Base-by-base conservation (phyloP, 768 basidiomycete species). In the Mrakia gelida region DNA sequence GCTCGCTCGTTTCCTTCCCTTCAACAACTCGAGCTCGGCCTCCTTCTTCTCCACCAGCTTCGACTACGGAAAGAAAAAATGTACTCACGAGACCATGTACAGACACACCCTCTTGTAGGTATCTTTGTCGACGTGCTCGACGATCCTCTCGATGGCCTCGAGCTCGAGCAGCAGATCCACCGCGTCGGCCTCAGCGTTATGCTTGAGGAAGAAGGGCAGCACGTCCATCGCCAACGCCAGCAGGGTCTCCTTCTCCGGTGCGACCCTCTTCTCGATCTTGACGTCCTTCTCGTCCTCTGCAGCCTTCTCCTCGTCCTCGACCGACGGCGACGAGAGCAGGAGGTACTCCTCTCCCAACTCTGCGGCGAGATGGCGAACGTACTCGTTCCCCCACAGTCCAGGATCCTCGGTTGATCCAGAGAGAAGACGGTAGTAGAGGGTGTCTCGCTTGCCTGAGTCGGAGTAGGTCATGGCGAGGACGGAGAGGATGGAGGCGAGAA, bases 401-500 rank as follows among this genome's bases (percentile, higher is more conserved):
- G 97, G 95, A 80, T 94, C 93, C 81, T 87, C 86, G 49, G 84
- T 83, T 21, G 84, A 83, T 26, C 90, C 89, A 10, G 93, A 91
- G 52, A 95, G 87, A 30, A 98, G 89, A 68, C 95, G 92, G 86
- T 97, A 98, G 80, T 90, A 90, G 41, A 99, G 90, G 3, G 97
- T 99, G 76, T 96, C 96, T 71, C 97, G 91, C 59, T 94, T 94
- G 86, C 97, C 91, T 26, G 94, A 95, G 85, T 99, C 97, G 13
- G 95, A 98, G 84, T 98, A 98, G 10, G 97, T 99, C 97, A 99
- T 99, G 10, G 96, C 97, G 65, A 99, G 90, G 9, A 98, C 96
- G 56, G 96, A 98, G 38, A 99, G 88, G 79, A 99, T 98, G 82
- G 98, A 95, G 34, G 95, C 95, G 83, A 98, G 95, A 62, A 97